Percentiles rank a stretch among this genome's conserved stretches.
Conservation (phyloP, 768 basidiomycete genomes). For the Cystobasidium ongulense region DNA sequence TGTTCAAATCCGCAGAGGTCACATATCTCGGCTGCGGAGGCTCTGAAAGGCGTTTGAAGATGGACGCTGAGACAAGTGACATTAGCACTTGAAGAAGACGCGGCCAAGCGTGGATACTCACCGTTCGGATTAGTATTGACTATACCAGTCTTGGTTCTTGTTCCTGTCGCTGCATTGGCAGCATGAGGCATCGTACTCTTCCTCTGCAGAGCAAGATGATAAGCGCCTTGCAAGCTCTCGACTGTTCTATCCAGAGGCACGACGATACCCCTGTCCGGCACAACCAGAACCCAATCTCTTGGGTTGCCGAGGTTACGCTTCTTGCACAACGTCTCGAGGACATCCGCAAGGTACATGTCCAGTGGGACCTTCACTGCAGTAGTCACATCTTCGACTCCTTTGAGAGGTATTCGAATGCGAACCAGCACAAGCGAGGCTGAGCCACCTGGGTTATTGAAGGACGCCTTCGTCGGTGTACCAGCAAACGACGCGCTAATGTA, state of each 20-base stretch:
- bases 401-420: conserved; percentile 32
- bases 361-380: conserved; percentile 49
- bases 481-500: neutral
- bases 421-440: conserved; percentile 26
- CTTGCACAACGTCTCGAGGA: conserved; percentile 68
- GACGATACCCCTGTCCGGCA: conserved; percentile 60
- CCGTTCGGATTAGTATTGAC: conserved; percentile 70
- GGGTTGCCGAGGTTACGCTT: conserved; percentile 46
- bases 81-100: neutral
- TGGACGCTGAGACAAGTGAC: conserved; percentile 61
- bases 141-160: conserved; percentile 49
- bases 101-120: conserved; percentile 53
- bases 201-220: conserved; percentile 72
- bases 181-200: conserved; percentile 64
- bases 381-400: conserved; percentile 17
- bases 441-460: conserved; percentile 18
- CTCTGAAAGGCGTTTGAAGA: conserved; percentile 82
- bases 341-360: conserved; percentile 96
- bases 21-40: conserved; percentile 54
- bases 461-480: conserved; percentile 12
- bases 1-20: conserved; percentile 65
- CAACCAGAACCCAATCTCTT: conserved; percentile 64
- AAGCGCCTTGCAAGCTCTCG: conserved; percentile 81
- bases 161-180: conserved; percentile 53
- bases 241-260: conserved; percentile 91